phyloP scores from a whole-genome alignment of 2,329 filamentous ascomycete genomes.

The Epicoccum nigrum region DNA sequence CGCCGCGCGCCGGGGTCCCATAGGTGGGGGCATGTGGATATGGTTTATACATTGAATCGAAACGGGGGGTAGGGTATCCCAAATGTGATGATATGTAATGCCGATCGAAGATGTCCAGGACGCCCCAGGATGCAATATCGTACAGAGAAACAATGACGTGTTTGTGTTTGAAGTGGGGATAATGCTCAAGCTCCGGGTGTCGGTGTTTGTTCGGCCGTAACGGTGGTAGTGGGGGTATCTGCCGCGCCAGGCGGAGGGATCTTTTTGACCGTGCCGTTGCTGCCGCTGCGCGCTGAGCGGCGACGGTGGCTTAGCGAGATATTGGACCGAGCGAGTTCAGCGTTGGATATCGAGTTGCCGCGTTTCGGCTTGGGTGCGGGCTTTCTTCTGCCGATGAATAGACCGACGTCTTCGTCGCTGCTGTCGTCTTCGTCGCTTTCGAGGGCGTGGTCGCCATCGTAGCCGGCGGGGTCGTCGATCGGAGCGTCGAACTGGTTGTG shows the following conservation, averaged over 20 bases:
- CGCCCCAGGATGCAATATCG: constrained; percentile 17
- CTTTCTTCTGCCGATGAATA: constrained; percentile 50
- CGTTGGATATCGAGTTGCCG: constrained; percentile 48
- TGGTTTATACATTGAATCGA: constrained; percentile 19
- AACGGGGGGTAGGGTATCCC: constrained; percentile 12
- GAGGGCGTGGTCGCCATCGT: constrained; percentile 49
- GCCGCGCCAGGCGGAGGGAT: constrained; percentile 38
- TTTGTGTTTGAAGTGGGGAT: background rate
- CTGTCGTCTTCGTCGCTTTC: constrained; percentile 51
- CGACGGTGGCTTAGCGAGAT: constrained; percentile 36
- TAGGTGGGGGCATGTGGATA: constrained; percentile 1
- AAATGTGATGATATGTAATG: constrained; percentile 3
- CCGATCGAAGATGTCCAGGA: constrained; percentile 8
- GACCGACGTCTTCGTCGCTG: constrained; percentile 49
- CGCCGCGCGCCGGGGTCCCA: constrained; percentile 14
- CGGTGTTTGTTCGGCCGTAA: constrained; percentile 2
- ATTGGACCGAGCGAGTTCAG: constrained; percentile 41
- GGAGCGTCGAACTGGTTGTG: constrained; percentile 36
- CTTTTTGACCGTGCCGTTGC: constrained; percentile 59
- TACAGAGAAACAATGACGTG: constrained; percentile 10
- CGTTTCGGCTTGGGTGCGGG: constrained; percentile 34
- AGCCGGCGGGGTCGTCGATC: constrained; percentile 45
- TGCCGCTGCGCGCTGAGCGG: constrained; percentile 55
- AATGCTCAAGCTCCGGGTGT: constrained; percentile 7
- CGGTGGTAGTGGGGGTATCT: background rate